phyloP scores from a whole-genome alignment of 2,329 filamentous ascomycete species.

The Arachnopeziza araneosa region DNA sequence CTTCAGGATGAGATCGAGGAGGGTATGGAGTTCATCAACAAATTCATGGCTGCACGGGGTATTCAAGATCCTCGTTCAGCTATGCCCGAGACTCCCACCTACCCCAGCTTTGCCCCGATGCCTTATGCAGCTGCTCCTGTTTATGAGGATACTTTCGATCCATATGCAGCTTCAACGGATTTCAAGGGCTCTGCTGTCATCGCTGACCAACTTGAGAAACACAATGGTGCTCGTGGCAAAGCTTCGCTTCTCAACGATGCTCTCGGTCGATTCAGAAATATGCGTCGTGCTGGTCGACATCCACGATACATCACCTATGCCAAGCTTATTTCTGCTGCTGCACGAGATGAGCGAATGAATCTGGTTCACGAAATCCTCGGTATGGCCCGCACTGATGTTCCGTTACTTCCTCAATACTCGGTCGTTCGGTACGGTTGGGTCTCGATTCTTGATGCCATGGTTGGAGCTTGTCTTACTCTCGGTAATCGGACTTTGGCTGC shows the following conservation, averaged over 20 bases:
- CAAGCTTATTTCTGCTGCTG: slow-evolving; percentile 86
- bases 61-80: slow-evolving; percentile 50
- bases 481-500: slow-evolving; percentile 77
- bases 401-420: slow-evolving; percentile 75
- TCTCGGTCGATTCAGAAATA: slow-evolving; percentile 80
- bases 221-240: slow-evolving; percentile 56
- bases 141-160: slow-evolving; percentile 81
- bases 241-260: slow-evolving; percentile 74
- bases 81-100: slow-evolving; percentile 41
- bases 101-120: slow-evolving; percentile 42
- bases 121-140: slow-evolving; percentile 51
- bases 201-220: slow-evolving; percentile 81
- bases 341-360: slow-evolving; percentile 76
- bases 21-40: slow-evolving; percentile 63
- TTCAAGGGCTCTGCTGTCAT: slow-evolving; percentile 90
- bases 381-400: slow-evolving; percentile 86
- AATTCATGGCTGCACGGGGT: slow-evolving; percentile 52
- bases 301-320: slow-evolving; percentile 95
- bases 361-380: slow-evolving; percentile 80
- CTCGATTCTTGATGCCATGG: slow-evolving; percentile 93
- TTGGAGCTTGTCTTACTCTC: slow-evolving; percentile 80
- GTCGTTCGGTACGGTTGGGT: slow-evolving; percentile 94
- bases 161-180: slow-evolving; percentile 84
- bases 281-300: slow-evolving; percentile 85
- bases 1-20: slow-evolving; percentile 80